phyloP scores from a whole-genome alignment of 257 asterid species.

The Misopates orontium region DNA sequence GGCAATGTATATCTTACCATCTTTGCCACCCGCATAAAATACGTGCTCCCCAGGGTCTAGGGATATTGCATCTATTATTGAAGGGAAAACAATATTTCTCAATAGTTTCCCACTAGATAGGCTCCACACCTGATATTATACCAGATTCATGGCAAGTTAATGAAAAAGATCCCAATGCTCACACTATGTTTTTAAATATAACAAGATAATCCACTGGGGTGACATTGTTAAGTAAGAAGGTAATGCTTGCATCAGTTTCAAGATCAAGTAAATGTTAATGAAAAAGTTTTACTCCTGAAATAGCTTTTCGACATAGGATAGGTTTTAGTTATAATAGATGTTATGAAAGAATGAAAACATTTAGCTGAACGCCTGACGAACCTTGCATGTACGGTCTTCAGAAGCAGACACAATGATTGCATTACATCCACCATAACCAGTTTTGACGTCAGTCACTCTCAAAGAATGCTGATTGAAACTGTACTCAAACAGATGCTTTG shows the following conservation, averaged over 20 bases:
- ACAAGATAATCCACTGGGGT: no score
- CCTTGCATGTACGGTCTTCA: constrained; percentile 98
- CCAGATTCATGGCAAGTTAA: no score
- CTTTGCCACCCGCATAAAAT: constrained; percentile 92
- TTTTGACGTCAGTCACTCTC: constrained; percentile 72
- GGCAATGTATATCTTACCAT: constrained; percentile 81
- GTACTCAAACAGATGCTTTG: constrained; percentile 61
- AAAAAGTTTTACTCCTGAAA: no score
- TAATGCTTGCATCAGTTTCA: no score
- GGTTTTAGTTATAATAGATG: no score
- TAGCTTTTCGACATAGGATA: no score
- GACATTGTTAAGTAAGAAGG: no score
- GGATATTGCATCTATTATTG: constrained; percentile 71
- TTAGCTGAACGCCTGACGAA: constrained; percentile 9
- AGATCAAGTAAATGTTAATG: no score
- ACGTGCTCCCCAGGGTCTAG: constrained; percentile 73
- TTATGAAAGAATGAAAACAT: no score
- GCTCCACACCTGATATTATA: constrained; percentile 71
- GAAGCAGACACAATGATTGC: constrained; percentile 81
- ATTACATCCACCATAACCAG: constrained; percentile 71
- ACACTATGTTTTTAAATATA: no score
- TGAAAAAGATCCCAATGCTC: no score
- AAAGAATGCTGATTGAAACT: constrained; percentile 80
- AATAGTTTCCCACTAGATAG: constrained; percentile 63
- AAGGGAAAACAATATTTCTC: constrained; percentile 73